Conservation (phyloP, 805 yeast species). For the Metschnikowia chrysomelidarum region DNA sequence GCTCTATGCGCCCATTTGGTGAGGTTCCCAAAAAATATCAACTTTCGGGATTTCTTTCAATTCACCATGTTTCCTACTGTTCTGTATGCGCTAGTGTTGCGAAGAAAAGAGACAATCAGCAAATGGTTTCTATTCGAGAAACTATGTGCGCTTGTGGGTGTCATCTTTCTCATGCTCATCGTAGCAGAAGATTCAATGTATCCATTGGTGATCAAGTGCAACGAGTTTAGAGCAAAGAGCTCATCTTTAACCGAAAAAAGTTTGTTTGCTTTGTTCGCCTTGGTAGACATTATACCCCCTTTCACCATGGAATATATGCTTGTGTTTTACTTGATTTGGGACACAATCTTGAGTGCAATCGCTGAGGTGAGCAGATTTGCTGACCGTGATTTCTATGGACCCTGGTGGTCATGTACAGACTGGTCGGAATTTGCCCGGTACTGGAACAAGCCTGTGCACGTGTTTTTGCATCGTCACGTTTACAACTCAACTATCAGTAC, state of each 20-base stretch:
- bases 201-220: slow-evolving; percentile 66
- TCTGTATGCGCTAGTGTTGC: slow-evolving; percentile 79
- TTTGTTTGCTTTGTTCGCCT: slow-evolving; percentile 25
- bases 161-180: slow-evolving; percentile 76
- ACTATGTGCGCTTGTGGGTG: slow-evolving; percentile 79
- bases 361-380: slow-evolving; percentile 87
- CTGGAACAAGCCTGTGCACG: slow-evolving; percentile 95
- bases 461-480: slow-evolving; percentile 85
- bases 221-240: slow-evolving; percentile 41
- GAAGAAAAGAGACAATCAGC: slow-evolving; percentile 68
- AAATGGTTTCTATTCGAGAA: slow-evolving; percentile 69
- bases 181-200: slow-evolving; percentile 73
- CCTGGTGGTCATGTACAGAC: slow-evolving; percentile 96
- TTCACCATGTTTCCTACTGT: slow-evolving; percentile 88
- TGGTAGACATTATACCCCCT: slow-evolving; percentile 76
- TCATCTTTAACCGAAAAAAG: slow-evolving; percentile 5
- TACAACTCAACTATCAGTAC: slow-evolving; percentile 88
- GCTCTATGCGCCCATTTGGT: slow-evolving; percentile 17
- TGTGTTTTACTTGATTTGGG: slow-evolving; percentile 92
- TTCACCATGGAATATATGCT: slow-evolving; percentile 73
- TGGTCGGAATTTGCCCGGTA: slow-evolving; percentile 93
- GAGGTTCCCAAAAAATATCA: slow-evolving; percentile 73
- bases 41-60: slow-evolving; percentile 61
- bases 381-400: slow-evolving; percentile 90
- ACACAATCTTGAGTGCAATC: slow-evolving; percentile 81